phyloP scores from a whole-genome alignment of 2,329 filamentous ascomycete genomes.

The Lecanicillium sp. region DNA sequence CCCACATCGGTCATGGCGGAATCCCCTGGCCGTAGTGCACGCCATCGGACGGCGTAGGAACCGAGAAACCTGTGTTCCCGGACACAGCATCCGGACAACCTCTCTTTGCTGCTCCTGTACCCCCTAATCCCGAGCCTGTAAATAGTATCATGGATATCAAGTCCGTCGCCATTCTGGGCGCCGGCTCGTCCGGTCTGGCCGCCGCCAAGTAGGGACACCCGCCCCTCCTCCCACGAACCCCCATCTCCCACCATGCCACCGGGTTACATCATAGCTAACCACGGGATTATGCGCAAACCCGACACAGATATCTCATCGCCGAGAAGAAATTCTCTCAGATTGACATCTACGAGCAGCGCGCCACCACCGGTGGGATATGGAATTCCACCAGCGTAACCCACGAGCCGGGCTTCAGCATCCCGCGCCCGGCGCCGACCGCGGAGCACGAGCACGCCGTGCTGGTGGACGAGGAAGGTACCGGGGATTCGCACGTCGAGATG shows the following conservation, averaged over 20 bases:
- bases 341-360: slow-evolving; percentile 64
- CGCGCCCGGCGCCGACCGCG: slow-evolving; percentile 25
- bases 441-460: slow-evolving; percentile 37
- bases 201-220: slow-evolving; percentile 37
- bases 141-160: slow-evolving; percentile 34
- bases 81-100: background rate
- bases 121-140: too few relatives aligned
- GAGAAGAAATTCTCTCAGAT: slow-evolving; percentile 58
- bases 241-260: background rate
- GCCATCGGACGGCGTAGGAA: slow-evolving; percentile 2
- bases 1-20: slow-evolving; percentile 9
- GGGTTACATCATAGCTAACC: background rate
- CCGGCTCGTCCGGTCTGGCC: slow-evolving; percentile 62
- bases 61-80: background rate
- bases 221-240: background rate
- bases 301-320: slow-evolving; percentile 67
- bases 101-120: background rate
- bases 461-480: slow-evolving; percentile 25
- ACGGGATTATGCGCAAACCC: slow-evolving; percentile 28
- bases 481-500: slow-evolving; percentile 36
- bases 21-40: background rate
- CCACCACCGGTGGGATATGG: slow-evolving; percentile 64
- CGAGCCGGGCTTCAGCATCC: slow-evolving; percentile 24
- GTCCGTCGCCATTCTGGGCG: slow-evolving; percentile 64
- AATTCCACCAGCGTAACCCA: slow-evolving; percentile 46